Evolutionary conservation across 2,329 filamentous ascomycete genomes (phyloP).

Genomic region (Phoma herbarum): DNA sequence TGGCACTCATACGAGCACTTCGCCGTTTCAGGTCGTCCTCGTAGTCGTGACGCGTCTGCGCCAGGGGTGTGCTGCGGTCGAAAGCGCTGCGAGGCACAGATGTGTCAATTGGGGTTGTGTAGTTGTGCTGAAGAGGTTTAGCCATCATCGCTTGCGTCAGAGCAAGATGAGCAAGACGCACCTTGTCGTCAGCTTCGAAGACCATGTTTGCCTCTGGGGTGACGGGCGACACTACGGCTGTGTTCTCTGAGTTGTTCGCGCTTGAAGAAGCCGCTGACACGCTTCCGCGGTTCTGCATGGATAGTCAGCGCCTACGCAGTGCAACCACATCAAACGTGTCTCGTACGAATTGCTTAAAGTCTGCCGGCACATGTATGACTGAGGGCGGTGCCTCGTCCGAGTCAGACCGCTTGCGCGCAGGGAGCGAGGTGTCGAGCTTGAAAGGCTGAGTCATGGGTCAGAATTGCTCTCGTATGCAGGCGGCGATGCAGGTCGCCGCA

Average conservation of each 20-base stretch:
- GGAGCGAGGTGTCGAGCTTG: conserved; percentile 58
- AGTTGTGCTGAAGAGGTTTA: conserved; percentile 53
- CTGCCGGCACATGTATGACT: conserved; percentile 88
- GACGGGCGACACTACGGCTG: conserved; percentile 49
- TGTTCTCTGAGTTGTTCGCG: conserved; percentile 46
- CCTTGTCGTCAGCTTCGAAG: conserved; percentile 48
- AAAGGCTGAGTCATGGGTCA: conserved; percentile 43
- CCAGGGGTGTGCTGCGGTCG: conserved; percentile 80
- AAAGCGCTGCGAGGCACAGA: conserved; percentile 61
- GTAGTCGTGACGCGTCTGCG: conserved; percentile 82
- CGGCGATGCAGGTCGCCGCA: conserved; percentile 9
- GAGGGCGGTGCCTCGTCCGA: conserved; percentile 82
- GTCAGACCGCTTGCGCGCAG: conserved; percentile 57
- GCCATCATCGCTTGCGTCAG: conserved; percentile 33
- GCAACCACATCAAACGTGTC: conserved; percentile 33
- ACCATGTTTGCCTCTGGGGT: conserved; percentile 52
- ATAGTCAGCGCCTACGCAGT: conserved; percentile 43
- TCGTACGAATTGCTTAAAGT: conserved; percentile 79
- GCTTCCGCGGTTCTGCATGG: conserved; percentile 41
- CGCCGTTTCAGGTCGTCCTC: conserved; percentile 63
- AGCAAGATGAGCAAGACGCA: conserved; percentile 39
- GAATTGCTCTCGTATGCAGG: conserved; percentile 4
- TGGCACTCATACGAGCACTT: conserved; percentile 71
- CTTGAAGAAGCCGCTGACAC: conserved; percentile 41
- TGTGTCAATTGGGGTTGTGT: conserved; percentile 78